Percentiles rank a stretch among this genome's conserved stretches.
These are phyloP conservation scores for Pythium folliculosum DNA, from an alignment of 352 stramenopile genomes.

Conservation along the genomic window DNA sequence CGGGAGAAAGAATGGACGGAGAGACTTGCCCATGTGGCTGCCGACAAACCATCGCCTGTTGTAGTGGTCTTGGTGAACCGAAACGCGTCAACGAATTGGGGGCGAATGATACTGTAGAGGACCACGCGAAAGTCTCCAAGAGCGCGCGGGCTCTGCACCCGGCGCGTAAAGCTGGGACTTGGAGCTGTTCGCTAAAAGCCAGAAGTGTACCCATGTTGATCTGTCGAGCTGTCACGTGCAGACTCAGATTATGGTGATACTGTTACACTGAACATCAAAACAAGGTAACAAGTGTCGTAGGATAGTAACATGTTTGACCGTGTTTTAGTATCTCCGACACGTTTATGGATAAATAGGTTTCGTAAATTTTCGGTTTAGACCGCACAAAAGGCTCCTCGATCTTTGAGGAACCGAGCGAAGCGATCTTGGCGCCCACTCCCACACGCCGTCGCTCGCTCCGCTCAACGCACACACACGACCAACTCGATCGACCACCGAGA, in stretches of 20 bases:
- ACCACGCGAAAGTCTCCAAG: not conserved
- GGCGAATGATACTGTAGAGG: not conserved
- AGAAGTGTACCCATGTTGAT: slow-evolving; percentile 29
- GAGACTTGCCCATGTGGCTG: too few relatives aligned
- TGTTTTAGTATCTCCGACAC: slow-evolving; percentile 8
- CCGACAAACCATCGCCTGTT: not conserved
- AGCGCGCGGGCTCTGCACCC: not conserved
- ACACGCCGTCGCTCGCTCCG: too few relatives aligned
- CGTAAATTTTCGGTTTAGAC: not conserved
- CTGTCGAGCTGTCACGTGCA: slow-evolving; percentile 7
- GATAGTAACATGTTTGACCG: too few relatives aligned
- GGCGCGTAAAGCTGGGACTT: not conserved
- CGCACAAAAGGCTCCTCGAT: not conserved
- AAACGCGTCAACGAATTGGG: not conserved
- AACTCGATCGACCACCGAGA: not conserved
- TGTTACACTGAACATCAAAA: too few relatives aligned
- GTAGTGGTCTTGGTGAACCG: not conserved
- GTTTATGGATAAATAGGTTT: slow-evolving; percentile 10
- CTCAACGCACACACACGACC: not conserved
- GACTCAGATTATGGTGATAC: slow-evolving; percentile 4
- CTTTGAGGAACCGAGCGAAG: not conserved
- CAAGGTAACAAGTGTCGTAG: too few relatives aligned
- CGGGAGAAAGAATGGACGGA: too few relatives aligned
- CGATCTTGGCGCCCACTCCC: too few relatives aligned
- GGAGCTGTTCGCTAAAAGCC: slow-evolving; percentile 13